These are phyloP conservation scores for Phyllosticta citribraziliensis DNA, from an alignment of 2,329 filamentous ascomycete species.

Conservation along the genomic window DNA sequence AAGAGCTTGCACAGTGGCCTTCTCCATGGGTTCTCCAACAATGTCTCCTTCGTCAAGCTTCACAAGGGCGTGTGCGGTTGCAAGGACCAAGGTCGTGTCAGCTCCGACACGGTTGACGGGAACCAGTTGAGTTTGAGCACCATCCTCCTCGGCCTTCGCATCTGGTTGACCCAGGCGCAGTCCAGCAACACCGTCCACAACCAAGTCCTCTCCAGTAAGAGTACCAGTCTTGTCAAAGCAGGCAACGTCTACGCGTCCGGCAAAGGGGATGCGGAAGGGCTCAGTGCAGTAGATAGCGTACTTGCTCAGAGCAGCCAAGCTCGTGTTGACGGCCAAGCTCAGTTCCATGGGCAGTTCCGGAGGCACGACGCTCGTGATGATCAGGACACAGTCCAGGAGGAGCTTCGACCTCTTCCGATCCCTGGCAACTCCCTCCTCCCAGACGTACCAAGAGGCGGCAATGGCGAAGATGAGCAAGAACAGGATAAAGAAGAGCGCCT, in stretches of 20 bases:
- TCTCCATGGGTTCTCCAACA: conserved; percentile 98
- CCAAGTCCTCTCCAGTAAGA: conserved; percentile 87
- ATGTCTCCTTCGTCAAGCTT: conserved; percentile 95
- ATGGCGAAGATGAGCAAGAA: conserved; percentile 94
- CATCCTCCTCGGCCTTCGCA: conserved; percentile 62
- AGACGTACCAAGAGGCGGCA: conserved; percentile 97
- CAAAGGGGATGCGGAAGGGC: conserved; percentile 94
- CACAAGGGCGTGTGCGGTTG: conserved; percentile 89
- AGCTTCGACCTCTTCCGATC: conserved; percentile 97
- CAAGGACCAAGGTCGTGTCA: conserved; percentile 85
- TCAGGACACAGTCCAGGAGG: conserved; percentile 91
- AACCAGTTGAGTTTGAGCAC: conserved; percentile 71
- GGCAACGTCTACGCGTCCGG: conserved; percentile 87
- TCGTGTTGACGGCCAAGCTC: conserved; percentile 94
- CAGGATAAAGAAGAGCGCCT: conserved; percentile 93
- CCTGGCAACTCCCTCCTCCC: conserved; percentile 88
- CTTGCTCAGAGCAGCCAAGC: conserved; percentile 85
- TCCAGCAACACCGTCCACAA: conserved; percentile 93
- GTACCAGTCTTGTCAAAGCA: conserved; percentile 99
- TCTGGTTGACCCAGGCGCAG: conserved; percentile 62
- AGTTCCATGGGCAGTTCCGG: conserved; percentile 98
- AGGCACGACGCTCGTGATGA: conserved; percentile 96
- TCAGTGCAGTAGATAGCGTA: conserved; percentile 98
- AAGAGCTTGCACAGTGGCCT: conserved; percentile 79
- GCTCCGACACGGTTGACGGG: conserved; percentile 60